These are phyloP conservation scores for Prunus mume DNA, from an alignment of 306 rosid genomes.

Conservation along the genomic window DNA sequence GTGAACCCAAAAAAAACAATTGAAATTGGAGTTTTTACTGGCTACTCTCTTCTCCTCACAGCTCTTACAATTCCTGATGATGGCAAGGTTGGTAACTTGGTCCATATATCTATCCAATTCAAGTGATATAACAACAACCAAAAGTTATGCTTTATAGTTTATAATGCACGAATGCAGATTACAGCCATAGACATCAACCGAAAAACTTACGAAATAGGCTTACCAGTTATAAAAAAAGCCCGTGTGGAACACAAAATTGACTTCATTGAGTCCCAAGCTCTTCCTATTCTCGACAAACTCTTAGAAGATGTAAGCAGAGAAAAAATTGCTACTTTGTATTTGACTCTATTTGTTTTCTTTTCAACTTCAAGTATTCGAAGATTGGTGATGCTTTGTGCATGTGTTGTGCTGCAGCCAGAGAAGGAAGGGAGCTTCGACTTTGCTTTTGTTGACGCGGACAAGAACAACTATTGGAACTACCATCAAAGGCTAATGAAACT, in stretches of 20 bases:
- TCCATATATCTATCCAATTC: too few species aligned
- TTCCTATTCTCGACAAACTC: constrained; percentile 41
- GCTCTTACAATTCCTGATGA: constrained; percentile 53
- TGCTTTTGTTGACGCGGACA: constrained; percentile 58
- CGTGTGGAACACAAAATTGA: constrained; percentile 62
- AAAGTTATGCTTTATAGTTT: not conserved
- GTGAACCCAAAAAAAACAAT: constrained; percentile 52
- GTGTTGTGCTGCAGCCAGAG: constrained; percentile 31
- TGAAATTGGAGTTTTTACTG: constrained; percentile 58
- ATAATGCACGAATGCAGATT: constrained; percentile 32
- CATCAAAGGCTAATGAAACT: constrained; percentile 46
- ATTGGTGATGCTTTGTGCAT: not conserved
- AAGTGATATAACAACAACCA: too few species aligned
- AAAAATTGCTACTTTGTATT: not conserved
- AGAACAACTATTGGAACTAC: constrained; percentile 50
- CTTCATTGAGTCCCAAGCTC: constrained; percentile 50
- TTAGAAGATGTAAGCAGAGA: not conserved
- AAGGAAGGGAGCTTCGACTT: constrained; percentile 51
- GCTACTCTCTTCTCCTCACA: constrained; percentile 69
- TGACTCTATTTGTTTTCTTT: not conserved
- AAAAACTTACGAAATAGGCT: constrained; percentile 47
- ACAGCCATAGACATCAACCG: constrained; percentile 50
- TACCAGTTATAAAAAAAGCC: constrained; percentile 52
- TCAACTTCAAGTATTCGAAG: not conserved
- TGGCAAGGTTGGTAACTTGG: constrained; percentile 37